Percentiles rank a stretch among this genome's conserved stretches.
phyloP scores from a whole-genome alignment of 1,139 yeast genomes.

The Kazachstania sp. region DNA sequence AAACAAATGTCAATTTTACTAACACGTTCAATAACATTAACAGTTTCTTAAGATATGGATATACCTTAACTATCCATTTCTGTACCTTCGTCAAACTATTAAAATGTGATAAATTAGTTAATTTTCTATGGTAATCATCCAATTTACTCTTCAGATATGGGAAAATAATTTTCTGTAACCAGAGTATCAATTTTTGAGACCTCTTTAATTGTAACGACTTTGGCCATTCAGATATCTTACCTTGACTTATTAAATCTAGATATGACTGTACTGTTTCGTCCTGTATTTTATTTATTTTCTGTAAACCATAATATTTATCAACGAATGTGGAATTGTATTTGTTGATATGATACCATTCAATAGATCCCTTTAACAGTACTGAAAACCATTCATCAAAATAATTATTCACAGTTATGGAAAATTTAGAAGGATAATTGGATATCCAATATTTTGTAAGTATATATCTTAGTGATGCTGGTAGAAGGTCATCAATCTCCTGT shows the following conservation, averaged over 20 bases:
- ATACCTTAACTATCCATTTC: slow-evolving; percentile 44
- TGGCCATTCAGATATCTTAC: slow-evolving; percentile 16
- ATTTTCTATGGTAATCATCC: slow-evolving; percentile 54
- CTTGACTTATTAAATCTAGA: slow-evolving; percentile 2
- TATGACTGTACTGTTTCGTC: slow-evolving; percentile 23
- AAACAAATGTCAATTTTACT: slow-evolving; percentile 56
- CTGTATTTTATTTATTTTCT: slow-evolving; percentile 44
- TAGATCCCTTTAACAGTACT: slow-evolving; percentile 48
- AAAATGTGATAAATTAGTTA: slow-evolving; percentile 47
- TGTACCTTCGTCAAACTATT: slow-evolving; percentile 38
- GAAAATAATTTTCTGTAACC: slow-evolving; percentile 55
- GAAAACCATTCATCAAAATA: slow-evolving; percentile 66
- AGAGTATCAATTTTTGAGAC: slow-evolving; percentile 49
- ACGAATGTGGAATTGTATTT: slow-evolving; percentile 83
- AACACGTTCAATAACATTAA: slow-evolving; percentile 47
- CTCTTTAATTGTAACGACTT: slow-evolving; percentile 40
- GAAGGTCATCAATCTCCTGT: slow-evolving; percentile 62
- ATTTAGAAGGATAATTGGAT: slow-evolving; percentile 62
- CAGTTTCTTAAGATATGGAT: slow-evolving; percentile 50
- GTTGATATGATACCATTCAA: slow-evolving; percentile 66
- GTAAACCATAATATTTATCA: slow-evolving; percentile 86
- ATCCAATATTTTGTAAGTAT: slow-evolving; percentile 71
- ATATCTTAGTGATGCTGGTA: slow-evolving; percentile 78
- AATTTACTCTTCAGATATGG: slow-evolving; percentile 67
- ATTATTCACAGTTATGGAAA: slow-evolving; percentile 52